Evolutionary conservation across 257 asterid genomes (phyloP).

Genomic region (Forsythia suspensa): DNA sequence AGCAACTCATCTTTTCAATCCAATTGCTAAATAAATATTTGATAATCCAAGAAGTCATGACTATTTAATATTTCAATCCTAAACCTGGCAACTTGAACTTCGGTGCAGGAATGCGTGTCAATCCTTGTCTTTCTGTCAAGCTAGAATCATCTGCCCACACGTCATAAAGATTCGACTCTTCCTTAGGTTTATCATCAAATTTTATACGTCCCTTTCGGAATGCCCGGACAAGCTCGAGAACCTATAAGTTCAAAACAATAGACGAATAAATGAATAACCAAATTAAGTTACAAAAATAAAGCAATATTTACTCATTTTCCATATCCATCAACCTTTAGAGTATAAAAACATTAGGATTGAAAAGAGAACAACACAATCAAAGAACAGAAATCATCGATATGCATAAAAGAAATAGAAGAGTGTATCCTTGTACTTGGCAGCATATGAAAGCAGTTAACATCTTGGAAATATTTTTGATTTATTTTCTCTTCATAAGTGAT

Average conservation of each 20-base stretch:
- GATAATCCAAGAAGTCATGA: background rate
- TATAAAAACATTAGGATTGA: background rate
- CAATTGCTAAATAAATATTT: background rate
- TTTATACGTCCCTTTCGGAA: slow-evolving; percentile 79
- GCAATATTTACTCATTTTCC: background rate
- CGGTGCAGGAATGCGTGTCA: slow-evolving; percentile 93
- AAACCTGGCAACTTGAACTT: slow-evolving; percentile 86
- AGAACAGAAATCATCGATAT: background rate
- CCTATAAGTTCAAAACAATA: slow-evolving; percentile 42
- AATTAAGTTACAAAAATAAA: slow-evolving; percentile 8
- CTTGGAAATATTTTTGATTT: background rate
- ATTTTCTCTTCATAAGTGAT: background rate
- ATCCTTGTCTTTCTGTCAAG: slow-evolving; percentile 71
- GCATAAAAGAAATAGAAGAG: background rate
- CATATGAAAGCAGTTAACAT: slow-evolving; percentile 4
- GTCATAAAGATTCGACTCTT: slow-evolving; percentile 57
- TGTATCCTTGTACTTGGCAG: background rate
- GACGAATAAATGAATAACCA: background rate
- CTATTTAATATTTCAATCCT: background rate
- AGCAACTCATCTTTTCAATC: slow-evolving; percentile 1
- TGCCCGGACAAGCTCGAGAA: slow-evolving; percentile 69
- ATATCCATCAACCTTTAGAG: background rate
- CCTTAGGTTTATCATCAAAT: slow-evolving; percentile 75
- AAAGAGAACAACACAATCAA: background rate
- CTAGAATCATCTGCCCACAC: slow-evolving; percentile 83